phyloP scores from a whole-genome alignment of 208 protist genomes.

The Leishmania tarentolae region DNA sequence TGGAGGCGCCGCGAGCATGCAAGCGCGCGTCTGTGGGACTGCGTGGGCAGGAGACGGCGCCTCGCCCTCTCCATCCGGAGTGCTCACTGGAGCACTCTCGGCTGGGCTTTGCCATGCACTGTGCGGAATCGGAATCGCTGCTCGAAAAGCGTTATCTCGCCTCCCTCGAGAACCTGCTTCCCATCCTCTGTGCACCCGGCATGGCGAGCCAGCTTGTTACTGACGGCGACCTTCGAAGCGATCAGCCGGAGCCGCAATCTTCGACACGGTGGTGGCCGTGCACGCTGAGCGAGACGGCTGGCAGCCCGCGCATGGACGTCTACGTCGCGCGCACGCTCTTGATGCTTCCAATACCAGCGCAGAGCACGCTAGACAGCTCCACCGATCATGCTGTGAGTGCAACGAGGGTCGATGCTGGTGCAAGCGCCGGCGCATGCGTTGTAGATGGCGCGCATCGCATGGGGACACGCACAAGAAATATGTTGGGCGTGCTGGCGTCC shows the following conservation, averaged over 20 bases:
- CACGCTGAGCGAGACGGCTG: slow-evolving; percentile 9
- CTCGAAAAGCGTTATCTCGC: not conserved
- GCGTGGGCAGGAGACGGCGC: not conserved
- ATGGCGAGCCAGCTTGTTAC: not conserved
- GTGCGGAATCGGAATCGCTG: slow-evolving; percentile 8
- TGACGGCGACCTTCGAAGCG: not conserved
- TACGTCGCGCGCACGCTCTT: slow-evolving; percentile 30
- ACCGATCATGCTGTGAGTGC: not conserved
- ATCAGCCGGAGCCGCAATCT: not conserved
- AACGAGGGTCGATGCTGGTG: no score
- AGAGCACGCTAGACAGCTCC: slow-evolving; percentile 11
- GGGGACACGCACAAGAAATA: not conserved
- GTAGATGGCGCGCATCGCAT: not conserved
- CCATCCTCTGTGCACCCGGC: not conserved
- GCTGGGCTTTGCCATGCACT: slow-evolving; percentile 16
- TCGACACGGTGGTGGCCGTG: slow-evolving; percentile 25
- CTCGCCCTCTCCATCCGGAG: not conserved
- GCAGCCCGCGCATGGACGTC: slow-evolving; percentile 20
- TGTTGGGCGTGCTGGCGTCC: not conserved
- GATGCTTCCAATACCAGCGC: slow-evolving; percentile 33
- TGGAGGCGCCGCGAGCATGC: not conserved
- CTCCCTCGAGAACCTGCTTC: slow-evolving; percentile 12
- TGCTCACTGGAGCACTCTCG: not conserved
- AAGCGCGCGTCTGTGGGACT: not conserved
- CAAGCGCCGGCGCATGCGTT: not conserved